Conservation (phyloP, 345 rosid genomes). For the Trapa incisa region DNA sequence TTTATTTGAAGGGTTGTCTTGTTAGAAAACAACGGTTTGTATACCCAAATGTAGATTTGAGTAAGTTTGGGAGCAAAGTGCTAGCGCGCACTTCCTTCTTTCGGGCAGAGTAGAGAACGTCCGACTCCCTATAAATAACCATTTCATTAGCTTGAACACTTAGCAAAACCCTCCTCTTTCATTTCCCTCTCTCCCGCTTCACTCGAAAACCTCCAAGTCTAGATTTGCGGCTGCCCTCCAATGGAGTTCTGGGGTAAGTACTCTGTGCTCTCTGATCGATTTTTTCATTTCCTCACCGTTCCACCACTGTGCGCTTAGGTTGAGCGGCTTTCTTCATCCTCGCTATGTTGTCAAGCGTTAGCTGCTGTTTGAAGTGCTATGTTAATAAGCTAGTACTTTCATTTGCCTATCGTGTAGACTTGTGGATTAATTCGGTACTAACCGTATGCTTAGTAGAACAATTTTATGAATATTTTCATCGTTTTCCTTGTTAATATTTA, state of each 20-base stretch:
- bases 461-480: too few relatives aligned
- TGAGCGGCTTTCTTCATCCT: background rate
- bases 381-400: too few relatives aligned
- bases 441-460: too few relatives aligned
- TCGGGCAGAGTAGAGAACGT: too few relatives aligned
- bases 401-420: too few relatives aligned
- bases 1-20: too few relatives aligned
- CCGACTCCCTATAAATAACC: background rate
- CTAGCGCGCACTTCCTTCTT: too few relatives aligned
- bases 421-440: too few relatives aligned
- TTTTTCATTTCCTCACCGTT: background rate
- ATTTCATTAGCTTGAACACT: slow-evolving; percentile 4
- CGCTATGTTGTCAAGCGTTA: background rate
- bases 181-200: background rate
- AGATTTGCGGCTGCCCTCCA: background rate
- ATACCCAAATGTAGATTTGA: too few relatives aligned
- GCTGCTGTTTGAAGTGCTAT: background rate
- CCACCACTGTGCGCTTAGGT: background rate
- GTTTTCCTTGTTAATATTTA: too few relatives aligned
- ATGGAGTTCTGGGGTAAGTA: slow-evolving; percentile 64
- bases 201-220: background rate
- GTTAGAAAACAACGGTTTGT: too few relatives aligned
- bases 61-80: too few relatives aligned
- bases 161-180: background rate
- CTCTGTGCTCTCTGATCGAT: background rate